Evolutionary conservation across 768 basidiomycete species (phyloP).

Genomic region (Ramaria sp.): DNA sequence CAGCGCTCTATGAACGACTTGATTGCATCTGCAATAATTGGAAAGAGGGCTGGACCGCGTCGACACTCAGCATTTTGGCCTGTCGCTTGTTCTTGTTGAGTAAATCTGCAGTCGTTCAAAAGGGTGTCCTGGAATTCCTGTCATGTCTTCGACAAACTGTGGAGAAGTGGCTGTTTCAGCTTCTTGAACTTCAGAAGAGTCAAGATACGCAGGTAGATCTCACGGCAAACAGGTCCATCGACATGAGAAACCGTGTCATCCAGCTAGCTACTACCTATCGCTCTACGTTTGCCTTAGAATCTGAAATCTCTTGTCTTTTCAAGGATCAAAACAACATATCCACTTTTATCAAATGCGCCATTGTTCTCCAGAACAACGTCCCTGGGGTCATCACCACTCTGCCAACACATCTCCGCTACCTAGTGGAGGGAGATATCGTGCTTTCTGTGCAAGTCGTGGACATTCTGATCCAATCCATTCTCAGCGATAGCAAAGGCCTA

Average conservation of each 20-base stretch:
- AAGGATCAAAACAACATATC: conserved; percentile 16
- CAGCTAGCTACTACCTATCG: conserved; percentile 31
- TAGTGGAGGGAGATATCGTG: not conserved
- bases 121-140: conserved; percentile 19
- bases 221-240: conserved; percentile 14
- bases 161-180: conserved; percentile 27
- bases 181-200: conserved; percentile 14
- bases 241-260: conserved; percentile 16
- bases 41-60: conserved; percentile 23
- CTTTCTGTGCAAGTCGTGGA: not conserved
- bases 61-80: conserved; percentile 24
- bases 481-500: conserved; percentile 15
- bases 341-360: conserved; percentile 22
- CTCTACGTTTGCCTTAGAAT: conserved; percentile 27
- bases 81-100: conserved; percentile 26
- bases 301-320: conserved; percentile 14
- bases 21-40: conserved; percentile 29
- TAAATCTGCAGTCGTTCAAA: conserved; percentile 9
- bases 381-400: conserved; percentile 11
- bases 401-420: conserved; percentile 11
- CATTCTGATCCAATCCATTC: conserved; percentile 13
- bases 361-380: conserved; percentile 23
- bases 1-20: conserved; percentile 26
- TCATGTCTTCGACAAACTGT: conserved; percentile 21
- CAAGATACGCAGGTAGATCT: conserved; percentile 13